Conservation (phyloP, 2,329 filamentous ascomycete species). For the Pleurostoma richardsiae region DNA sequence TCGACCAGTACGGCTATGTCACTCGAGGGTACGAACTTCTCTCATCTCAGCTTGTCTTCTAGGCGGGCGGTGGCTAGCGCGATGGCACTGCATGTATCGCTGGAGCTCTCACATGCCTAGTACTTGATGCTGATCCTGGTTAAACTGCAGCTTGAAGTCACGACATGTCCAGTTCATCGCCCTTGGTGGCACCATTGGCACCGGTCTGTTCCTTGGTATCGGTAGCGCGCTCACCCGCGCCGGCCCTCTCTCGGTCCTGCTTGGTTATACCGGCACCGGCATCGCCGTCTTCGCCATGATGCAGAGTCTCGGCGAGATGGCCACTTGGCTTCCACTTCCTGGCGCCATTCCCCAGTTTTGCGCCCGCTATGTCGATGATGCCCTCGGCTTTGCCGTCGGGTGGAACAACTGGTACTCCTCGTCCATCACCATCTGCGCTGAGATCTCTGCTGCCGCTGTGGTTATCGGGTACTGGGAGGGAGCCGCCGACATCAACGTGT, state of each 20-base stretch:
- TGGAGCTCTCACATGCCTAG: too few species aligned
- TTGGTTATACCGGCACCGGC: constrained; percentile 31
- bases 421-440: constrained; percentile 23
- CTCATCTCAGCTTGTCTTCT: too few species aligned
- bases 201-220: constrained; percentile 17
- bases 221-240: constrained; percentile 11
- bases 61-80: too few species aligned
- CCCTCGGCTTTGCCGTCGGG: constrained; percentile 21
- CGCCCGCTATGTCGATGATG: constrained; percentile 28
- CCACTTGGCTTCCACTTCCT: constrained; percentile 26
- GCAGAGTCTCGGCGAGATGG: constrained; percentile 27
- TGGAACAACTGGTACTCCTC: constrained; percentile 29
- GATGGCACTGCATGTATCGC: too few species aligned
- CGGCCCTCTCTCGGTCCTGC: constrained; percentile 13
- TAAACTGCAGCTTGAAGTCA: too few species aligned
- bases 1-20: too few species aligned
- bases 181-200: constrained; percentile 43
- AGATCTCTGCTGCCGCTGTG: constrained; percentile 24
- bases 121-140: too few species aligned
- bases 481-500: constrained; percentile 10
- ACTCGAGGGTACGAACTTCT: too few species aligned
- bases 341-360: constrained; percentile 29
- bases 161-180: constrained; percentile 47
- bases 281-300: constrained; percentile 24
- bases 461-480: constrained; percentile 10